Base-by-base conservation (phyloP, 345 rosid genomes). In the Citrus glauca region DNA sequence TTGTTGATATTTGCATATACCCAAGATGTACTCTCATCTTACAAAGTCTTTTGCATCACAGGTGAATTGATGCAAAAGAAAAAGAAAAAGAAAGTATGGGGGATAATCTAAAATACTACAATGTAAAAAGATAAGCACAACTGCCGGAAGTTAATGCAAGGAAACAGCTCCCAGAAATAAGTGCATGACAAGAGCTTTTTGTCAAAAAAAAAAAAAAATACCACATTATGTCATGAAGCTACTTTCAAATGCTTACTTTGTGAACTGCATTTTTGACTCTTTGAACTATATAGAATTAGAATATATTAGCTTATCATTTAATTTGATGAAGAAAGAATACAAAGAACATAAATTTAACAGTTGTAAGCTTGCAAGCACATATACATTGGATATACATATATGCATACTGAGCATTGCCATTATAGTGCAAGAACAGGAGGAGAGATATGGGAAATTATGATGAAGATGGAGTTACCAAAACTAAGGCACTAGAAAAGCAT, bases 51-150 rank as follows among this genome's bases (percentile, higher is more conserved):
- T 11, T 13, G 16, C 50, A 45, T 13, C 16, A 13, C 37, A 63
- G 2, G 32, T 6, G 66, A 11, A 28, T 64, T 64, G 20, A 64
- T 63, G 57, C 57, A 61, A 45, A 27, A 64, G 71, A 25, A 30
- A 53, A 60, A 37, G 40, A 37, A 37, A 37, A 37, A 24, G 78
- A 75, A 69, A 74, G 4, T 77, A 84, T 1, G 87, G 10, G 79
- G 69, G 57, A 86, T 62, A 14, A 0, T 61, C 7, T 7, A 37
- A 8, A 19, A 35, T 35, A 35, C 37, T 35, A 35, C 7, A 35
- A 35, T 35, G 37, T 35, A 5, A 0, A 38, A 5, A 24, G 45
- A 68, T 30, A 13, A 24, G 20, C 50, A 22, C 40, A 22, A 68
- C 27, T 48, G 73, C 22, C 10, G 42, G 61, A 53, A 20, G 28